Base-by-base conservation (phyloP, 2,329 filamentous ascomycete genomes). In the Fusarium luffae region DNA sequence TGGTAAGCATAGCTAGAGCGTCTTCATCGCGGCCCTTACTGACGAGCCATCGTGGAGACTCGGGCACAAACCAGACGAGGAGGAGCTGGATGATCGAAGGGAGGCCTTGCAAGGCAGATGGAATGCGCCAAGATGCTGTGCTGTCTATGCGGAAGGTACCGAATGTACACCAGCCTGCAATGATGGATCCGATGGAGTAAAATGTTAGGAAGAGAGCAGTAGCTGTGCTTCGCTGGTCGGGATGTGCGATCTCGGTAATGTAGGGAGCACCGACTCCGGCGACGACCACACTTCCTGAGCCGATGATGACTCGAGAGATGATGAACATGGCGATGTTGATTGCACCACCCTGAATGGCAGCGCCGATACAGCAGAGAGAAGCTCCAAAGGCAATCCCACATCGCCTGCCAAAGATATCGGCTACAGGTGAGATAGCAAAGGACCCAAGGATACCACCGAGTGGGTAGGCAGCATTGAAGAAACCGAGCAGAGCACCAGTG, bases 291-390 rank as follows among this genome's bases (percentile, higher is more conserved):
- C 49, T 55, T 4, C 56, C 56, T 14, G 50, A 30, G 0, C 56
- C 49, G 2, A 59, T 55, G 7, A 59, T 44, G 9, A 55, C 23
- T 40, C 49, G 40, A 1, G 56, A 59, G 0, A 59, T 54, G 1
- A 59, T 54, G 3, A 59, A 59, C 56, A 59, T 59, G 30, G 56
- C 49, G 11, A 59, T 55, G 10, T 59, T 56, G 5, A 55, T 28
- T 12, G 56, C 9, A 10, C 13, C 49, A 7, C 49, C 49, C 9
- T 59, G 49, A 0, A 59, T n/a, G 18, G 40, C 40, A 1, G 49
- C 56, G 10, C 56, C 49, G 4, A 59, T 11, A 4, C 50, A 55
- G 16, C 40, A 56, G 0, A 59, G 40, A 0, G n/a, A 25, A 19
- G 46, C 54, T 2, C 54, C 46, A 6, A 50, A 27, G 0, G 46